Percentiles rank a stretch among this genome's conserved stretches.
Evolutionary conservation across 2,329 filamentous ascomycete species (phyloP).

Genomic region (Tolypocladium inflatum): DNA sequence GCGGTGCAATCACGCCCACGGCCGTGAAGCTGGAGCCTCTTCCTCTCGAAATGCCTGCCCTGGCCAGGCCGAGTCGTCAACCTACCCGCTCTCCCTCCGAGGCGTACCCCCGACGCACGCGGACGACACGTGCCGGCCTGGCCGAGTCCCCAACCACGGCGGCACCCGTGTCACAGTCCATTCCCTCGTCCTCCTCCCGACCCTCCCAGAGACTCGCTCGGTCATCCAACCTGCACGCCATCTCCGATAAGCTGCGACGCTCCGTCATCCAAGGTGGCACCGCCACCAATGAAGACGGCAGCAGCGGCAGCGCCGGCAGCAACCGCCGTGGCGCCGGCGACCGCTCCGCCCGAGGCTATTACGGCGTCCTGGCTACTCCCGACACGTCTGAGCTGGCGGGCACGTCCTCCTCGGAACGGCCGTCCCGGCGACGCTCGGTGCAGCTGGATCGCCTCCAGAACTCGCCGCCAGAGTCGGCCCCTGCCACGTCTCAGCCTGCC

Average conservation of each 20-base stretch:
- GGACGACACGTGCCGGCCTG: slow-evolving; percentile 16
- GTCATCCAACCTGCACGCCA: slow-evolving; percentile 17
- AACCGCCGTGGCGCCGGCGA: slow-evolving; percentile 15
- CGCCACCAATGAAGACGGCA: not conserved
- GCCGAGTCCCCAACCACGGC: slow-evolving; percentile 17
- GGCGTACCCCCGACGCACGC: slow-evolving; percentile 18
- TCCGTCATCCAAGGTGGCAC: slow-evolving; percentile 18
- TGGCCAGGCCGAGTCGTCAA: slow-evolving; percentile 17
- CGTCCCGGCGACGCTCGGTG: slow-evolving; percentile 29
- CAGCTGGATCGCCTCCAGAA: slow-evolving; percentile 29
- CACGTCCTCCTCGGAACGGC: slow-evolving; percentile 16
- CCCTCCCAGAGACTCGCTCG: slow-evolving; percentile 14
- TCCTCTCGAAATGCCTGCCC: slow-evolving; percentile 14
- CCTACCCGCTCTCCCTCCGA: slow-evolving; percentile 24
- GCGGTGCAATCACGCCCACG: slow-evolving; percentile 14
- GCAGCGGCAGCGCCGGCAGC: not conserved
- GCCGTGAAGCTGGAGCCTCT: slow-evolving; percentile 14
- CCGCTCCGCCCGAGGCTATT: slow-evolving; percentile 11
- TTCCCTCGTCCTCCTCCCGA: not conserved
- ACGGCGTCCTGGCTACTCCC: slow-evolving; percentile 43
- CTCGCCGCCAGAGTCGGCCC: slow-evolving; percentile 33
- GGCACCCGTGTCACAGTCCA: not conserved
- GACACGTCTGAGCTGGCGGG: slow-evolving; percentile 40
- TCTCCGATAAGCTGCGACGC: slow-evolving; percentile 25
- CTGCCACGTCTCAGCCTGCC: slow-evolving; percentile 22